phyloP scores from a whole-genome alignment of 208 protist genomes.

The Leishmania lainsoni region DNA sequence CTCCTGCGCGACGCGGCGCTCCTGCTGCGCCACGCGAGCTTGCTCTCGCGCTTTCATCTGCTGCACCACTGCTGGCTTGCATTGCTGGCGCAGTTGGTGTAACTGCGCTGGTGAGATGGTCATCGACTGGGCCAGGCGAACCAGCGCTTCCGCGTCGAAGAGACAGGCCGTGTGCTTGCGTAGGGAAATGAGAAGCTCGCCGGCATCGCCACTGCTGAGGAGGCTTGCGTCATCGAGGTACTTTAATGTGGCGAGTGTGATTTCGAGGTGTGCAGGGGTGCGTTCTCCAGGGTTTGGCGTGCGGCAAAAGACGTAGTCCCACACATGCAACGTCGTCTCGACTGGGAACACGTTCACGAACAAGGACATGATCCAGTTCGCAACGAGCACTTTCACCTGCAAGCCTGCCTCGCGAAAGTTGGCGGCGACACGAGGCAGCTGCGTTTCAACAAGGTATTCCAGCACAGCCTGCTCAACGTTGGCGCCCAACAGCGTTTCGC shows the following conservation, averaged over 20 bases:
- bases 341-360: slow-evolving; percentile 70
- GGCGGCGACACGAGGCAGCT: slow-evolving; percentile 50
- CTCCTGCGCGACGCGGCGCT: slow-evolving; percentile 33
- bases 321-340: slow-evolving; percentile 54
- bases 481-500: slow-evolving; percentile 55
- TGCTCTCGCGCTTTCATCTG: slow-evolving; percentile 28
- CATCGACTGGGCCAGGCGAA: slow-evolving; percentile 27
- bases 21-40: slow-evolving; percentile 14
- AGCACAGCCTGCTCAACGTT: slow-evolving; percentile 74
- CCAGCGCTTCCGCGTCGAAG: slow-evolving; percentile 46
- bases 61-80: slow-evolving; percentile 27
- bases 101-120: slow-evolving; percentile 34
- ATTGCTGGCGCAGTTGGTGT: slow-evolving; percentile 43
- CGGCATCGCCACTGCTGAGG: slow-evolving; percentile 30
- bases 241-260: slow-evolving; percentile 60
- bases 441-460: slow-evolving; percentile 33
- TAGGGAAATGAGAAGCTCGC: slow-evolving; percentile 43
- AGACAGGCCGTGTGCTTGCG: slow-evolving; percentile 26
- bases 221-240: slow-evolving; percentile 35
- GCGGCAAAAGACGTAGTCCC: slow-evolving; percentile 65
- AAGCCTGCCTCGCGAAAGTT: slow-evolving; percentile 38
- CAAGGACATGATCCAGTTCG: slow-evolving; percentile 72
- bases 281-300: slow-evolving; percentile 18
- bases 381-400: slow-evolving; percentile 56
- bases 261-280: slow-evolving; percentile 46